phyloP scores from a whole-genome alignment of 2,329 filamentous ascomycete genomes.

The Endothia cerciana region DNA sequence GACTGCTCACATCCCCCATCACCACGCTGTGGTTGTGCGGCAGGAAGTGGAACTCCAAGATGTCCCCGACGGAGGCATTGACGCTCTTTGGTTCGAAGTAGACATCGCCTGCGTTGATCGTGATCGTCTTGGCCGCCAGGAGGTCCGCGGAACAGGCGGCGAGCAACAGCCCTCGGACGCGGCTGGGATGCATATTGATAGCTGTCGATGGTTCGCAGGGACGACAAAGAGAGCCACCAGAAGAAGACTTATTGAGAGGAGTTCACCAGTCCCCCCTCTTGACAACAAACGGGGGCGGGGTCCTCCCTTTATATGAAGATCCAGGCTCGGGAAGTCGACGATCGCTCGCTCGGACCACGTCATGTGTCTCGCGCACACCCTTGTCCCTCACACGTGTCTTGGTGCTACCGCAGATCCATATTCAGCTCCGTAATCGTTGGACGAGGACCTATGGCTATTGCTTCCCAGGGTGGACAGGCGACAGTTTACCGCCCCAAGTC shows the following conservation, averaged over 20 bases:
- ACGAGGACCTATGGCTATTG: neutral
- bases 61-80: constrained; percentile 49
- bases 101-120: constrained; percentile 46
- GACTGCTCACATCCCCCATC: constrained; percentile 50
- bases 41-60: constrained; percentile 57
- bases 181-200: constrained; percentile 1
- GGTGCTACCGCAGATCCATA: neutral
- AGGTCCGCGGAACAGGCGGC: constrained; percentile 12
- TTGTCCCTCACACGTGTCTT: constrained; percentile 3
- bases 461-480: neutral
- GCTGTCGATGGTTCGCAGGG: neutral
- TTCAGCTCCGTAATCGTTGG: neutral
- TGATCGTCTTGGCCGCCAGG: constrained; percentile 34
- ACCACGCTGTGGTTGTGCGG: constrained; percentile 55
- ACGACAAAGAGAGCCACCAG: neutral
- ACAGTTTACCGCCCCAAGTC: no score
- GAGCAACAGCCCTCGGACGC: neutral
- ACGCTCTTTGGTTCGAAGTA: constrained; percentile 49
- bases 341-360: neutral
- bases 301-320: neutral
- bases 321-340: neutral
- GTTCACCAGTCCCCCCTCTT: neutral
- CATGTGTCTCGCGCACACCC: constrained; percentile 11
- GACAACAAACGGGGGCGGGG: neutral
- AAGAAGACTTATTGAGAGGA: neutral